Conservation (phyloP, 371 early-diverging fungal species). For the Rhizomucor pusillus region DNA sequence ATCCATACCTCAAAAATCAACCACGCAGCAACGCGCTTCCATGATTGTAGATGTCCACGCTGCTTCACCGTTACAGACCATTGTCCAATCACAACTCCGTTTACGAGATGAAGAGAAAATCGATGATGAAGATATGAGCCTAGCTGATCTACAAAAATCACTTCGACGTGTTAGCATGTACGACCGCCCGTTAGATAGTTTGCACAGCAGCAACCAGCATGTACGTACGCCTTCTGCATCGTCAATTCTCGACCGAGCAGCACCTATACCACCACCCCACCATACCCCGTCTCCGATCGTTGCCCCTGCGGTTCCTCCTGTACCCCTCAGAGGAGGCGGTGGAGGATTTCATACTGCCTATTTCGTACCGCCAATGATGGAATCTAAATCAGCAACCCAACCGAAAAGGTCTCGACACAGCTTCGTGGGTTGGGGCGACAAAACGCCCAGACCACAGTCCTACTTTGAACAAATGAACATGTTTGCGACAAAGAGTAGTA, state of each 20-base stretch:
- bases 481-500: too few species aligned
- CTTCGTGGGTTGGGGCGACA: too few species aligned
- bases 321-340: slow-evolving; percentile 1
- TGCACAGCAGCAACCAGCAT: slow-evolving; percentile 11
- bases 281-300: background rate
- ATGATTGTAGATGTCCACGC: slow-evolving; percentile 10
- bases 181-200: slow-evolving; percentile 3
- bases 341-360: too few species aligned
- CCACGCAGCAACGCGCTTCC: slow-evolving; percentile 2
- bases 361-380: too few species aligned
- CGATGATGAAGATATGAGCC: slow-evolving; percentile 32
- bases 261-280: background rate
- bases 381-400: too few species aligned
- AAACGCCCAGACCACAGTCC: too few species aligned
- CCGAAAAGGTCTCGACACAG: too few species aligned
- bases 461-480: too few species aligned
- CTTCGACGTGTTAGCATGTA: slow-evolving; percentile 17
- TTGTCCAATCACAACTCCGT: too few species aligned
- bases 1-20: background rate
- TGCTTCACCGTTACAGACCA: slow-evolving; percentile 3
- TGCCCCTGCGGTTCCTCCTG: slow-evolving; percentile 26
- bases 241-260: slow-evolving; percentile 20
- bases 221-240: slow-evolving; percentile 25
- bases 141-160: slow-evolving; percentile 33
- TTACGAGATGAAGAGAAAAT: background rate